These are phyloP conservation scores for Septoria linicola DNA, from an alignment of 2,329 filamentous ascomycete species.

Conservation along the genomic window DNA sequence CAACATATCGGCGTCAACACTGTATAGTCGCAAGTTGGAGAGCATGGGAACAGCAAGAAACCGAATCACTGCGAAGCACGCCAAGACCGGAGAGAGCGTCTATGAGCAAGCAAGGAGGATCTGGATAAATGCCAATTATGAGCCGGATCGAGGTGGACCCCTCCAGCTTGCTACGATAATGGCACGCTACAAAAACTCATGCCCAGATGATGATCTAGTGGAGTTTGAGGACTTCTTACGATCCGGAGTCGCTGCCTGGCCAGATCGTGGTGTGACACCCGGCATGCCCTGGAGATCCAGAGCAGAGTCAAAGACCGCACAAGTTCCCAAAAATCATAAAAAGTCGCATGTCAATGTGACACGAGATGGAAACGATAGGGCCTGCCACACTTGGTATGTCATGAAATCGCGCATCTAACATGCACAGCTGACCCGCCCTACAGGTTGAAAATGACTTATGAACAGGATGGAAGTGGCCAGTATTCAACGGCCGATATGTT, in stretches of 20 bases:
- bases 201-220: conserved; percentile 1
- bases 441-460: no score
- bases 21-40: neutral
- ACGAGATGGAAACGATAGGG: no score
- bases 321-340: no score
- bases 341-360: no score
- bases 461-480: no score
- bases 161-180: conserved; percentile 1
- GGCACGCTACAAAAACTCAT: conserved; percentile 3
- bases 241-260: conserved; percentile 1
- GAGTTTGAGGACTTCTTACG: conserved; percentile 1
- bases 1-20: neutral
- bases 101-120: neutral
- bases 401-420: no score
- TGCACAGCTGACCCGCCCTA: no score
- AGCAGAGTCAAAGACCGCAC: neutral
- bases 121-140: conserved; percentile 1
- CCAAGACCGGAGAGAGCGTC: neutral
- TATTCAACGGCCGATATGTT: no score
- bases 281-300: neutral
- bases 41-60: neutral
- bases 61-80: neutral
- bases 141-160: neutral
- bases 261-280: neutral
- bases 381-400: neutral